These are phyloP conservation scores for Castanospermum australe DNA, from an alignment of 306 rosid species.

Conservation along the genomic window DNA sequence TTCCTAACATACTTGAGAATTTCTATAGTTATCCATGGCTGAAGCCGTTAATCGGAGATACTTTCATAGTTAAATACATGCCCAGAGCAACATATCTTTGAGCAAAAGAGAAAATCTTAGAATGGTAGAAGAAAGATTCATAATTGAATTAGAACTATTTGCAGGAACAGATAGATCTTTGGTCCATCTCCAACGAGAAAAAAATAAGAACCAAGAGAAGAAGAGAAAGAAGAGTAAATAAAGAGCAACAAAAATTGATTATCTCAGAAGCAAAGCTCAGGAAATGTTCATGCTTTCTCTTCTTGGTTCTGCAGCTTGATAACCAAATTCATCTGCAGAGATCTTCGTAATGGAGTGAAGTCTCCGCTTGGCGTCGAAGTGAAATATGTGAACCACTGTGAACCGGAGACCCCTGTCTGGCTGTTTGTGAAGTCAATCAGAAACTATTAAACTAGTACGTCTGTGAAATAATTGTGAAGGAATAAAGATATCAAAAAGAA, in stretches of 20 bases:
- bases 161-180: neutral
- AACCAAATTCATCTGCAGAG: neutral
- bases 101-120: no score
- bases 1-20: no score
- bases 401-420: neutral
- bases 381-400: neutral
- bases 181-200: neutral
- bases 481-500: neutral
- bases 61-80: no score
- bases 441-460: neutral
- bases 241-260: neutral
- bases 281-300: neutral
- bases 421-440: neutral
- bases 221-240: neutral
- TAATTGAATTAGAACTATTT: neutral
- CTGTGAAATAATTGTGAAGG: neutral
- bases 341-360: neutral
- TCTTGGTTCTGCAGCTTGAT: neutral
- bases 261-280: neutral
- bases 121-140: neutral
- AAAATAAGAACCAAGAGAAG: neutral
- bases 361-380: slow-evolving; percentile 20
- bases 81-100: no score
- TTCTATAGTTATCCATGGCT: no score
- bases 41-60: no score